Base-by-base conservation (phyloP, 2,329 filamentous ascomycete species). In the Hymenoscyphus scutula region DNA sequence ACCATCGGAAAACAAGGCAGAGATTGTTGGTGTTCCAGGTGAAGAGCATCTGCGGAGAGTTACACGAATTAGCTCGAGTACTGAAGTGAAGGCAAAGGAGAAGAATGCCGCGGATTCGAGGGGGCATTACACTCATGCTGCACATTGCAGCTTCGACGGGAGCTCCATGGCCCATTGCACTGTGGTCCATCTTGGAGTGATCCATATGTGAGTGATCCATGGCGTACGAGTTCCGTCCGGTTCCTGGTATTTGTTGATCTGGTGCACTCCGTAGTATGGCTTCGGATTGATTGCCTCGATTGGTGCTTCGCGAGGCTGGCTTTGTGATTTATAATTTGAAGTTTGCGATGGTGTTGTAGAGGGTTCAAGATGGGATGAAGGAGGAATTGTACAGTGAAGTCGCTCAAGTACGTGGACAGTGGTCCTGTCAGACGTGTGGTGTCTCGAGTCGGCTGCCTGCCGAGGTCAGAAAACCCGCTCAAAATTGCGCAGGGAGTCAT, bases 21-120 rank as follows among this genome's bases (percentile, higher is more conserved):
- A 99, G 91, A 78, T 98, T 90, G 62, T 83, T 85, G 2, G 93
- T 94, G 76, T 92, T 87, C 94, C 94, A 99, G 65, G 92, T 98
- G 81, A 99, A 99, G 69, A 98, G 87, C 94, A 97, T 98, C 92
- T 97, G 70, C 5, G 57, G 29, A 25, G 19, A 25, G 11, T 51
- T 54, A 32, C 53, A 37, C 3, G 13, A 51, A 38, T 5, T 37
- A 37, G 37, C 15, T 41, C 29, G n/a, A 53, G 53, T 37, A 25
- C 45, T 25, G 19, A 25, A 51, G 11, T 25, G 45, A 51, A 1
- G 19, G 23, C 5, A 48, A n/a, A 23, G 8, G 23, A 11, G 19
- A 8, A 51, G 2, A 10, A 51, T 38, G 48, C 15, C 19, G 58
- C 5, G 8, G n/a, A 30, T 48, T 11, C 37, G 41, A 1, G n/a